Evolutionary conservation across 2,329 filamentous ascomycete species (phyloP), one percentile per base, ranked within the genome.

Genomic region (Plectosphaerella sp.): DNA sequence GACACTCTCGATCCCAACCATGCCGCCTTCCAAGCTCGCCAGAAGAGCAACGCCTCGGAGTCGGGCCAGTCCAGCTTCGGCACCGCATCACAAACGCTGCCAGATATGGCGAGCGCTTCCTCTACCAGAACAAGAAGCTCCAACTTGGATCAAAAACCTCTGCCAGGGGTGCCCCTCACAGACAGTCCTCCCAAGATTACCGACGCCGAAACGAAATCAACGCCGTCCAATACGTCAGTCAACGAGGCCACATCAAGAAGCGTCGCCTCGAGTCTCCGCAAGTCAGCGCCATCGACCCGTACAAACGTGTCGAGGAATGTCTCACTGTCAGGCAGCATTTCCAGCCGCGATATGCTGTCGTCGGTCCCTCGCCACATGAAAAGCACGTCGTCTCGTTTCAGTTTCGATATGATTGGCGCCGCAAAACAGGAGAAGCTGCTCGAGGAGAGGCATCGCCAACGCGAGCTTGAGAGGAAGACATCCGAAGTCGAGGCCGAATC

Each of bases 381-480:
- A 67, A 91, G 88, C 64, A 89, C 86, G 11, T 89, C 88, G 0
- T 91, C 87, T 0, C 77, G 89, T 14, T 92, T 93, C 63, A 92
- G 88, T 61, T 93, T 93, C 61, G 88, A 92, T 61, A 89, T 91
- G 76, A 80, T 85, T 15, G 86, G 86, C 5, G 82, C 82, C 6
- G 87, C 87, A 14, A 79, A 82, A 54, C 77, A 85, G 60, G 83
- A 87, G 66, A 87, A 84, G 65, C 65, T 87, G 37, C 71, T 91
- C 41, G 89, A 91, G 65, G 89, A 90, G 59, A 80, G 84, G 47
- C 87, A 91, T 64, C 76, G 86, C 15, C 80, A 87, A 58, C 82
- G 83, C 50, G 82, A 86, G 55, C 72, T 84, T 28, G 84, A 86
- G 53, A 86, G 80, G 61, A 75, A 81, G 54, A 72, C 71, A 5